Conservation (phyloP, 352 stramenopile species). For the Globisporangium rhizosaccharum region DNA sequence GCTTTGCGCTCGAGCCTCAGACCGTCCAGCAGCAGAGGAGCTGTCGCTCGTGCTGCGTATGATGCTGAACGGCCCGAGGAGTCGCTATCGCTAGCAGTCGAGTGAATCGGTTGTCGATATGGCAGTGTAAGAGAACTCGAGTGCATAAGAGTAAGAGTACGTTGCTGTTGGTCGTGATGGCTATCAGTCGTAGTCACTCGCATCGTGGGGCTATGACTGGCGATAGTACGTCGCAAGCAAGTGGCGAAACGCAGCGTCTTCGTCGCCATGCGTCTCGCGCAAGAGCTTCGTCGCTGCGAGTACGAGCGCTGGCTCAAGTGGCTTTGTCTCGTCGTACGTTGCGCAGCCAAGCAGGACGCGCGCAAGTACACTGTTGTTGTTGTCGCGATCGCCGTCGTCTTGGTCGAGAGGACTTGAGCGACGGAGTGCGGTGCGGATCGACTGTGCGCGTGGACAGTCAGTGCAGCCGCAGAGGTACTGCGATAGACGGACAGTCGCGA, state of each 20-base stretch:
- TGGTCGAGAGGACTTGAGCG: slow-evolving; percentile 22
- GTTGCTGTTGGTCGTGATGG: too few species aligned
- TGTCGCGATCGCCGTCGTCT: background rate
- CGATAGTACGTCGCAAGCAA: slow-evolving; percentile 20
- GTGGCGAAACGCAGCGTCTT: slow-evolving; percentile 56
- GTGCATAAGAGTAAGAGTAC: too few species aligned
- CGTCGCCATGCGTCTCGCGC: slow-evolving; percentile 30
- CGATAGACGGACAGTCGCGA: background rate
- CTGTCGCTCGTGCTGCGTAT: too few species aligned
- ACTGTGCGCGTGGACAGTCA: slow-evolving; percentile 44
- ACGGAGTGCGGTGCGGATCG: slow-evolving; percentile 36
- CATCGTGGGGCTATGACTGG: background rate
- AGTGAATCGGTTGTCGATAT: too few species aligned
- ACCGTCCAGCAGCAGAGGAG: too few species aligned
- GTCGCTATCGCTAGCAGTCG: too few species aligned
- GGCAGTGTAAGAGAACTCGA: too few species aligned
- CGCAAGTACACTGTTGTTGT: slow-evolving; percentile 1
- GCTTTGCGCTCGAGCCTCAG: background rate
- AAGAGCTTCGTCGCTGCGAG: slow-evolving; percentile 48
- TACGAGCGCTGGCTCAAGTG: slow-evolving; percentile 33
- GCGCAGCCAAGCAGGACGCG: slow-evolving; percentile 54
- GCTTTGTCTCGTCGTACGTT: slow-evolving; percentile 67
- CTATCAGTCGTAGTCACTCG: too few species aligned
- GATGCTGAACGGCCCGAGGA: too few species aligned
- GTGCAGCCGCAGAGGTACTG: slow-evolving; percentile 61